Evolutionary conservation across 441 rosid genomes (phyloP).

Genomic region (Breynia disticha): DNA sequence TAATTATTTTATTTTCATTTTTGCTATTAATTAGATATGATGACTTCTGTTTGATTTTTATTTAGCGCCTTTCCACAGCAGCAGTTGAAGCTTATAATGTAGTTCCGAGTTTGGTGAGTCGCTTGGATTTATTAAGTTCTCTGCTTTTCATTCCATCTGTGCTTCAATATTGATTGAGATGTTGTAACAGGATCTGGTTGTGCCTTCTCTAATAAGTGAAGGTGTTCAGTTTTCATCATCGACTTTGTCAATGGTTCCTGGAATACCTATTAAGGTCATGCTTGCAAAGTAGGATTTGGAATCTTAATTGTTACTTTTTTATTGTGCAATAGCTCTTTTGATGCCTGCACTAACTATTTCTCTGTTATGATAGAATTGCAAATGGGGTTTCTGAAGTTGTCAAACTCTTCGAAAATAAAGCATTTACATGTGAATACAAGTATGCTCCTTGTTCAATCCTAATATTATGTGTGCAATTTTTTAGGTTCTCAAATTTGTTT

Average conservation of each 20-base stretch:
- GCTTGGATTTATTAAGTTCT: constrained; percentile 1
- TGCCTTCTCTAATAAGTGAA: constrained; percentile 58
- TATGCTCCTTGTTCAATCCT: constrained; percentile 26
- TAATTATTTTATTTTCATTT: no score
- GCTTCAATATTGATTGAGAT: neutral
- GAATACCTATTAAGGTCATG: constrained; percentile 87
- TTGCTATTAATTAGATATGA: no score
- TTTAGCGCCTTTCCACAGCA: constrained; percentile 57
- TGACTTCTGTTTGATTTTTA: constrained; percentile 5
- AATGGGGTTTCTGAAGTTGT: constrained; percentile 60
- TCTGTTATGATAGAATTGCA: constrained; percentile 44
- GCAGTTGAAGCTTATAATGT: constrained; percentile 74
- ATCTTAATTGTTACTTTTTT: constrained; percentile 6
- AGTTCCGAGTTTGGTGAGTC: constrained; percentile 72
- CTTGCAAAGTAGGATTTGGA: constrained; percentile 61
- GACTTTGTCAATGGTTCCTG: constrained; percentile 66
- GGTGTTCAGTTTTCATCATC: constrained; percentile 65
- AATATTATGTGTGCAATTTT: no score
- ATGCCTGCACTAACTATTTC: constrained; percentile 13
- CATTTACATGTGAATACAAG: constrained; percentile 88
- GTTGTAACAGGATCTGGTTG: constrained; percentile 52
- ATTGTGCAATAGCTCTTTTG: constrained; percentile 10
- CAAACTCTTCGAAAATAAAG: constrained; percentile 48
- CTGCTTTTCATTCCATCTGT: constrained; percentile 5
- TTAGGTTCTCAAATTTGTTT: no score